Base-by-base conservation (phyloP, 2,329 filamentous ascomycete genomes). In the Daldinia sp. region DNA sequence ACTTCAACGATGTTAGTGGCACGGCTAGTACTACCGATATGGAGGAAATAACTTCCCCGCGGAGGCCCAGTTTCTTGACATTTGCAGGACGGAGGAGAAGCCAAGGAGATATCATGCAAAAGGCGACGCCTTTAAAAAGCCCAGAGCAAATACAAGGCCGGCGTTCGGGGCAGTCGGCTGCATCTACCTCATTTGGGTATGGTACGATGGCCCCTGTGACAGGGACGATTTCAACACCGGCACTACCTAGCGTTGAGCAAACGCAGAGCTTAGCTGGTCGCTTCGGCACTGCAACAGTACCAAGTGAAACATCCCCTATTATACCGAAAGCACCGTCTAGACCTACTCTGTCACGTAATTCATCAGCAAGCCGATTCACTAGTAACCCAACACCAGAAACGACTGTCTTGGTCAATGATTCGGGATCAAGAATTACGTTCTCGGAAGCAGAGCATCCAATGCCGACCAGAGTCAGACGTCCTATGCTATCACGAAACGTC, bases 371-470 rank as follows among this genome's bases (percentile, higher is more conserved):
- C 50, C 88, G 88, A 41, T 95, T 95, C 77, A 91, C 90, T 0
- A 94, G 91, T 57, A 89, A 88, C 5, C 89, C 92, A 0, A 88
- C 93, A 0, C 93, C 92, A 0, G 88, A 91, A 71, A 90, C 92
- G 1, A 87, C 85, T 67, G 86, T 93, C 23, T 87, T 88, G 2
- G 82, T 84, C 0, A 92, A 91, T 63, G 88, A 86, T 0, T 82
- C 87, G 0, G 90, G 89, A 0, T 90, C 90, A 0, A 90, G 86
- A 1, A 94, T 97, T 69, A 92, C 92, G 87, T 97, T 96, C 78
- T 88, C 88, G 9, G 83, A 89, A 59, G 71, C 80, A 4, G 77
- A 80, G 7, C 72, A 76, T 13, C 75, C 75, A 4, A 74, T 77
- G 5, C 68, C 73, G 6, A 79, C 76, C 20, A 71, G 75, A 15